phyloP scores from a whole-genome alignment of 768 basidiomycete genomes.

The Candolleomyces efflorescens region DNA sequence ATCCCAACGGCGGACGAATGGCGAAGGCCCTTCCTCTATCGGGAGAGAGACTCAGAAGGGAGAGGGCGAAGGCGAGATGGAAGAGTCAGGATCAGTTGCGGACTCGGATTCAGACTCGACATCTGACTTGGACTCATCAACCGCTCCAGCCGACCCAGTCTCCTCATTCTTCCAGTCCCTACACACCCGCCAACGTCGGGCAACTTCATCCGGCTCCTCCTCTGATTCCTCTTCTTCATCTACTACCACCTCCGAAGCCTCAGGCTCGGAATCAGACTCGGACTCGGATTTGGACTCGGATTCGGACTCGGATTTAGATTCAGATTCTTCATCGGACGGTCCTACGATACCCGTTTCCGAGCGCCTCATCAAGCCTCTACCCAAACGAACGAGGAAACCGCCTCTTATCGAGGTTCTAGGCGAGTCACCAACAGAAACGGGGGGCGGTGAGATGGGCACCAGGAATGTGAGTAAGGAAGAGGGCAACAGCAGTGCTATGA shows the following conservation, averaged over 20 bases:
- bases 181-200: not conserved
- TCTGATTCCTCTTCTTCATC: too few relatives aligned
- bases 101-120: not conserved
- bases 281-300: slow-evolving; percentile 32
- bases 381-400: slow-evolving; percentile 26
- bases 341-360: slow-evolving; percentile 35
- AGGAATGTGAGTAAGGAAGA: too few relatives aligned
- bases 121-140: not conserved
- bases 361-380: slow-evolving; percentile 45
- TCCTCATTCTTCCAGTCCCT: not conserved
- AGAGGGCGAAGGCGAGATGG: not conserved
- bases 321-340: slow-evolving; percentile 8
- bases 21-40: too few relatives aligned
- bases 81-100: slow-evolving; percentile 18
- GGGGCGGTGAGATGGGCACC: too few relatives aligned
- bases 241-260: too few relatives aligned
- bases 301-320: slow-evolving; percentile 22
- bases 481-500: too few relatives aligned
- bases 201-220: too few relatives aligned
- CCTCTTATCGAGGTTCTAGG: slow-evolving; percentile 29
- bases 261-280: too few relatives aligned
- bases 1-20: slow-evolving; percentile 11
- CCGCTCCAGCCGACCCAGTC: not conserved
- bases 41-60: too few relatives aligned
- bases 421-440: too few relatives aligned